Conservation (phyloP, 164 flowering plant genomes). For the Kalanchoe fedtschenkoi region DNA sequence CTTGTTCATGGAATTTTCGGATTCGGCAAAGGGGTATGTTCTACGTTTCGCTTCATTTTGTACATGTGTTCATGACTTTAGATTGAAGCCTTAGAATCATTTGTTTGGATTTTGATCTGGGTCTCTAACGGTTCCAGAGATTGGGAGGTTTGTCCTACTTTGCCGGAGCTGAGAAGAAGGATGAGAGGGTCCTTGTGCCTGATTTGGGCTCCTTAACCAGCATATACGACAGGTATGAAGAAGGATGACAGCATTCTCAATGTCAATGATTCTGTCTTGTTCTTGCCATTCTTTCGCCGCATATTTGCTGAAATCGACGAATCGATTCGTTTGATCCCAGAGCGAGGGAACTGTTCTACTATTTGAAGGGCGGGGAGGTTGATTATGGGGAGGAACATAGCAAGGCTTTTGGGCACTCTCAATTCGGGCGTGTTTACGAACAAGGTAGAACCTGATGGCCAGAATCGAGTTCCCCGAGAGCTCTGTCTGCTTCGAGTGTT, state of each 20-base stretch:
- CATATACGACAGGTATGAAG: slow-evolving; percentile 67
- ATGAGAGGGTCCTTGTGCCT: slow-evolving; percentile 84
- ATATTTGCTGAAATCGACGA: neutral
- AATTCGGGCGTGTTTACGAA: slow-evolving; percentile 66
- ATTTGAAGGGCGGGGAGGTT: slow-evolving; percentile 90
- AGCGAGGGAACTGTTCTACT: slow-evolving; percentile 92
- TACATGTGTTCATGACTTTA: neutral
- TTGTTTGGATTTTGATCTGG: slow-evolving; percentile 8
- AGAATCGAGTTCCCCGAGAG: neutral
- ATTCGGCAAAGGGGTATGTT: slow-evolving; percentile 93
- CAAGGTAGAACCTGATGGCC: slow-evolving; percentile 23
- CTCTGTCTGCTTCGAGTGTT: neutral
- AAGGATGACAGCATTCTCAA: neutral
- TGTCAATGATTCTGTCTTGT: slow-evolving; percentile 1
- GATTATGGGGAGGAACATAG: slow-evolving; percentile 97
- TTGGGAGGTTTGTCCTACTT: slow-evolving; percentile 89
- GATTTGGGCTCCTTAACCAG: slow-evolving; percentile 95
- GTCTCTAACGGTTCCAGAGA: slow-evolving; percentile 31
- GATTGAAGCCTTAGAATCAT: neutral
- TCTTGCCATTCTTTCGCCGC: neutral
- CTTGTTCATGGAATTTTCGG: slow-evolving; percentile 94
- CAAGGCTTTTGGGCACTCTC: slow-evolving; percentile 68
- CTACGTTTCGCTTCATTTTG: neutral
- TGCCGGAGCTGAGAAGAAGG: slow-evolving; percentile 97
- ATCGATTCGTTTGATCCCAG: slow-evolving; percentile 24